phyloP scores from a whole-genome alignment of 768 basidiomycete species.

The Mrakia gelida region DNA sequence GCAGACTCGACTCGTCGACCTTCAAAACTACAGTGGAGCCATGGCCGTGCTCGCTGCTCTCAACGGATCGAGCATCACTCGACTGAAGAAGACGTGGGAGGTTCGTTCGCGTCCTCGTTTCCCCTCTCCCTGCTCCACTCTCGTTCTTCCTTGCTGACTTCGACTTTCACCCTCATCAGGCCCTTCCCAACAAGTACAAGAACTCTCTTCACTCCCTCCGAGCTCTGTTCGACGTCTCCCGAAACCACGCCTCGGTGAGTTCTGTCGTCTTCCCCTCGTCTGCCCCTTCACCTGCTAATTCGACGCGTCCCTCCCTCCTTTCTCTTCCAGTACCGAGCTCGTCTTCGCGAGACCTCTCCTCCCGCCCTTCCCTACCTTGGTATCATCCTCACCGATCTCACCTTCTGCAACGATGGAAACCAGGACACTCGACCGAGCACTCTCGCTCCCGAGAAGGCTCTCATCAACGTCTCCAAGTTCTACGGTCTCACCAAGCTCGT shows the following conservation, averaged over 20 bases:
- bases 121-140: not conserved
- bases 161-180: constrained; percentile 49
- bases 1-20: constrained; percentile 67
- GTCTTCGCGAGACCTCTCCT: constrained; percentile 77
- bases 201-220: constrained; percentile 71
- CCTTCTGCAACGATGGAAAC: constrained; percentile 94
- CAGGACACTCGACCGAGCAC: constrained; percentile 78
- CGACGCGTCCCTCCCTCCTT: not conserved
- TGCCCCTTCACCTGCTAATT: not conserved
- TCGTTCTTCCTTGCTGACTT: not conserved
- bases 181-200: constrained; percentile 79
- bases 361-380: constrained; percentile 96
- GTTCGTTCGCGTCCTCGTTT: constrained; percentile 50
- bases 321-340: constrained; percentile 60
- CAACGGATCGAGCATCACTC: constrained; percentile 89
- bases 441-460: constrained; percentile 63
- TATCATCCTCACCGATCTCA: constrained; percentile 65
- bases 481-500: constrained; percentile 82
- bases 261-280: not conserved
- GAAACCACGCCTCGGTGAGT: constrained; percentile 49
- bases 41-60: constrained; percentile 89
- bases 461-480: constrained; percentile 96
- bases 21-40: constrained; percentile 88
- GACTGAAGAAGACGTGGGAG: constrained; percentile 88
- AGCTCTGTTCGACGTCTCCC: constrained; percentile 69